Percentiles rank a stretch among this genome's conserved stretches.
These are phyloP conservation scores for Bullera alba DNA, from an alignment of 768 basidiomycete genomes.

Conservation along the genomic window DNA sequence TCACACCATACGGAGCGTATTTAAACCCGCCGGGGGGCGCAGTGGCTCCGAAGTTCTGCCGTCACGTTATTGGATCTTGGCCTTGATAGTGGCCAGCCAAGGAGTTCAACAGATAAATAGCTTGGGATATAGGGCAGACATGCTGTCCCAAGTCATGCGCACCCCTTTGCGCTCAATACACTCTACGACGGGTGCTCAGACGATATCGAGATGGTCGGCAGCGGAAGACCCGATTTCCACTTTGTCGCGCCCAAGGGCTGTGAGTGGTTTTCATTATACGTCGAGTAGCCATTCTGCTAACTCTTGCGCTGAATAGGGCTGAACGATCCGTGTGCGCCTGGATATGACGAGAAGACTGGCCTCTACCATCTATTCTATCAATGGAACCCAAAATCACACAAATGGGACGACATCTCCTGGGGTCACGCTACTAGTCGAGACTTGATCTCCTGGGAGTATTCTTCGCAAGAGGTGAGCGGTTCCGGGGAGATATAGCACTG, in stretches of 20 bases:
- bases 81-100: too few species aligned
- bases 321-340: constrained; percentile 4
- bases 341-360: background rate
- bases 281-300: background rate
- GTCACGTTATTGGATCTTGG: too few species aligned
- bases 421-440: constrained; percentile 1
- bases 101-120: too few species aligned
- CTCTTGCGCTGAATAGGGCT: background rate
- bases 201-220: too few species aligned
- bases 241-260: background rate
- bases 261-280: background rate
- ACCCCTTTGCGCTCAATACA: too few species aligned
- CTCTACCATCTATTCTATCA: constrained; percentile 3
- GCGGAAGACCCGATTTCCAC: background rate
- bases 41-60: too few species aligned
- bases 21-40: too few species aligned
- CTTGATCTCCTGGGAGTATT: background rate
- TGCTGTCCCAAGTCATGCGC: too few species aligned
- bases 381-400: constrained; percentile 1
- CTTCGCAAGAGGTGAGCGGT: background rate
- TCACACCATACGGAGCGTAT: too few species aligned
- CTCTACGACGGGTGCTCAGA: too few species aligned
- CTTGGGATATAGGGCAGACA: too few species aligned
- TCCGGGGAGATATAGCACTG: background rate
- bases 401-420: constrained; percentile 1